Base-by-base conservation (phyloP, 1,139 yeast genomes). In the Yamadazyma buinensis region DNA sequence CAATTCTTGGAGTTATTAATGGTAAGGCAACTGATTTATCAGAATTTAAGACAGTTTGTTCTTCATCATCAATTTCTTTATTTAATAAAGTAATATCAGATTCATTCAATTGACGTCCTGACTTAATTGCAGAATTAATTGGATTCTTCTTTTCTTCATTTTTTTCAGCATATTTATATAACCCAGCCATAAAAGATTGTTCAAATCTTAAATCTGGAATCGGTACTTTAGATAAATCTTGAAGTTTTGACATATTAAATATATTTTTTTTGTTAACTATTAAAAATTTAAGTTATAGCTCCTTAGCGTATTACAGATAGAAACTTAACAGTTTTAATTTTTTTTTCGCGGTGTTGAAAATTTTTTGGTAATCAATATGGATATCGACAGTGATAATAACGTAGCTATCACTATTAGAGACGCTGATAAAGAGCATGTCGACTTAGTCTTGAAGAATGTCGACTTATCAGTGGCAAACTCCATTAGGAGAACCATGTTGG, bases 391-490 rank as follows among this genome's bases (percentile, higher is more conserved):
- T 41, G 64, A 60, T 30, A 43, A 46, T 26, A 74, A 72, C 9
- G 95, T 97, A 17, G 81, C 85, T 46, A 85, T 92, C 43, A 88
- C 94, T 33, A 92, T 92, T 55, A 79, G 97, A 59, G 83, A 82
- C 49, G 78, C 92, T 20, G 90, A 84, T 30, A 72, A 72, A 43
- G 97, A 90, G 52, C 85, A 80, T 50, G 97, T 92, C 37, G 95
- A 92, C 59, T 84, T 94, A 54, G 87, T 90, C 35, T 64, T 94
- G 41, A 77, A 86, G 37, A 88, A 87, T 52, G 94, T 88, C 31
- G 97, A 92, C 54, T 62, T 94, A 42, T 77, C 97, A 41, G 70
- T 92, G 54, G 98, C 98, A 18, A 94, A 94, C 69, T 84, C 98
- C 20, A 52, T 94, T 25, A 76, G 99, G 51, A 73, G 99, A 56